phyloP scores from a whole-genome alignment of 2,329 filamentous ascomycete genomes.

The Chrysoporthe cubensis region DNA sequence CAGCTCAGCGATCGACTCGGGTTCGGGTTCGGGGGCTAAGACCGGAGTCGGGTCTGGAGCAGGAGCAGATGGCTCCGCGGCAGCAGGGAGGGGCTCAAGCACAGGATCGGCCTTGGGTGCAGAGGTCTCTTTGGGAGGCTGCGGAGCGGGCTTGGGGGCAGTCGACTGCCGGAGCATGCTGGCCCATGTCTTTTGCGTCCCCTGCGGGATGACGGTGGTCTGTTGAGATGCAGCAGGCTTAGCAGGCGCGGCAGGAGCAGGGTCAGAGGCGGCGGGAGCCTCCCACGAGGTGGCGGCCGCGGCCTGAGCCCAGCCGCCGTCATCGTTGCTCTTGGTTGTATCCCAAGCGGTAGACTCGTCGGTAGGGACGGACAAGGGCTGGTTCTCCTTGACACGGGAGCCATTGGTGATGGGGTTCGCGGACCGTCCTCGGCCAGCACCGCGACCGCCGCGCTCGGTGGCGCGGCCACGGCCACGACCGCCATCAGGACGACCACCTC shows the following conservation, averaged over 20 bases:
- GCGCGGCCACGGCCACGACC: constrained; percentile 66
- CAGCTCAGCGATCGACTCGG: constrained; percentile 41
- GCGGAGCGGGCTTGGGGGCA: constrained; percentile 60
- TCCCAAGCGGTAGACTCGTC: constrained; percentile 71
- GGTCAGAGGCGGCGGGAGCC: constrained; percentile 42
- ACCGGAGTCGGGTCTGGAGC: constrained; percentile 23
- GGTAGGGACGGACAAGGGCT: constrained; percentile 67
- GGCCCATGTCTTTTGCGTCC: constrained; percentile 68
- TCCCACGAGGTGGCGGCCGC: constrained; percentile 47
- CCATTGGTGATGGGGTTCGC: constrained; percentile 64
- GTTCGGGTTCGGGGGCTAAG: constrained; percentile 38
- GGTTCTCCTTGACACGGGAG: constrained; percentile 59
- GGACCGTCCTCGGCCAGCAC: constrained; percentile 66
- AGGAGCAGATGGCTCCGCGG: constrained; percentile 37
- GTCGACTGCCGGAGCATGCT: constrained; percentile 71
- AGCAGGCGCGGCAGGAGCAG: constrained; percentile 37
- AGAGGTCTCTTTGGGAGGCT: constrained; percentile 52
- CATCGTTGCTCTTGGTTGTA: constrained; percentile 45
- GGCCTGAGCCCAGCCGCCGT: constrained; percentile 35
- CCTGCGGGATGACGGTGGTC: constrained; percentile 42
- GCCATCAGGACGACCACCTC: constrained; percentile 67
- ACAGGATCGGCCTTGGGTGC: constrained; percentile 50
- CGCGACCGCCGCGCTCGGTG: constrained; percentile 64
- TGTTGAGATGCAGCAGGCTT: constrained; percentile 36
- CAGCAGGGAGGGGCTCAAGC: constrained; percentile 47